These are phyloP conservation scores for Chrysosporium queenslandicum DNA, from an alignment of 2,329 filamentous ascomycete genomes.

Conservation along the genomic window DNA sequence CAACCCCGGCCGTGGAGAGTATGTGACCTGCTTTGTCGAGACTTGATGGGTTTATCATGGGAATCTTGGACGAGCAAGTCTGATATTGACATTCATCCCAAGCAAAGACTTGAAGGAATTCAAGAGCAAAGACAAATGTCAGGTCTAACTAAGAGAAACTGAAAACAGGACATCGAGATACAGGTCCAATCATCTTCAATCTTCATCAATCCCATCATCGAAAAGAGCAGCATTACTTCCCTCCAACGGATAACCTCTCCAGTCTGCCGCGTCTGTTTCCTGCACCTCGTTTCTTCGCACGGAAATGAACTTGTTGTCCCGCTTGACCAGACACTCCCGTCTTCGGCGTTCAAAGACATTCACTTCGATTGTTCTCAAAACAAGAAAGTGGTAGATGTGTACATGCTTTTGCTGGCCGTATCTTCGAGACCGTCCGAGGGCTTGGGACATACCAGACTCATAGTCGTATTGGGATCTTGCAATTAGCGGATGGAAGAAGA, in stretches of 20 bases:
- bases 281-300: slow-evolving; percentile 19
- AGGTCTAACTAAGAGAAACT: too few relatives aligned
- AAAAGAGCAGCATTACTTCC: slow-evolving; percentile 21
- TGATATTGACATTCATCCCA: too few relatives aligned
- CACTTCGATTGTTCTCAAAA: slow-evolving; percentile 38
- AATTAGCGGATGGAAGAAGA: slow-evolving; percentile 52
- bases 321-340: slow-evolving; percentile 24
- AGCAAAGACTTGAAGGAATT: too few relatives aligned
- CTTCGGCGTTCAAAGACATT: slow-evolving; percentile 35
- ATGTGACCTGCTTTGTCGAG: too few relatives aligned
- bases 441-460: slow-evolving; percentile 51
- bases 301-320: slow-evolving; percentile 19
- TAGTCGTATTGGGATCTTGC: slow-evolving; percentile 45
- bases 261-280: slow-evolving; percentile 19
- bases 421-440: slow-evolving; percentile 50
- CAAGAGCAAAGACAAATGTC: too few relatives aligned
- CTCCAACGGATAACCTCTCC: slow-evolving; percentile 24
- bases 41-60: too few relatives aligned
- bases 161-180: too few relatives aligned
- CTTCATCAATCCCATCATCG: slow-evolving; percentile 14
- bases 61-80: too few relatives aligned
- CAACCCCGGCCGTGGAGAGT: too few relatives aligned
- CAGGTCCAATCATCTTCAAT: neutral
- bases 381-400: slow-evolving; percentile 46
- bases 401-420: slow-evolving; percentile 50